A percentile compares a stretch with the other conserved stretches of the same genome.
Evolutionary conservation across 1,139 yeast species (phyloP).

Genomic region (Diutina mesorugosa): DNA sequence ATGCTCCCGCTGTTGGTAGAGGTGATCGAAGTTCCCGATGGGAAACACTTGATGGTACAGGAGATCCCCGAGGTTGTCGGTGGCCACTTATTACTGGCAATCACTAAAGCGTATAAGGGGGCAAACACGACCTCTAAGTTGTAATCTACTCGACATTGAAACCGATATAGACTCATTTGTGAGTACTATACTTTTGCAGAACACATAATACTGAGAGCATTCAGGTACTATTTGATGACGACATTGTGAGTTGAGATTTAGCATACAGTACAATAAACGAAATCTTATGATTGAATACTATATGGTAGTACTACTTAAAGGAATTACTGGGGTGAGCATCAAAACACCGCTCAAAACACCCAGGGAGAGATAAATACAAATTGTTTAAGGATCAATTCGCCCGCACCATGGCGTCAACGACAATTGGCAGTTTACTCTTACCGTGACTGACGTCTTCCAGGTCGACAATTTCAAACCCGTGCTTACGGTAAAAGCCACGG

Average conservation of each 20-base stretch:
- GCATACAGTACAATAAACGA: too few relatives aligned
- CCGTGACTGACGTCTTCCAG: not conserved
- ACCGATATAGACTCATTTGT: too few relatives aligned
- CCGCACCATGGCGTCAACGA: not conserved
- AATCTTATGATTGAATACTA: too few relatives aligned
- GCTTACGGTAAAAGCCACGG: not conserved
- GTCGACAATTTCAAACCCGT: not conserved
- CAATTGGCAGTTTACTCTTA: not conserved
- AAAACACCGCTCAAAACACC: not conserved
- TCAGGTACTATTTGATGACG: too few relatives aligned
- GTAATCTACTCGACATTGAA: too few relatives aligned
- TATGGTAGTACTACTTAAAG: too few relatives aligned
- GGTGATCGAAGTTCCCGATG: not conserved
- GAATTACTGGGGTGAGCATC: too few relatives aligned
- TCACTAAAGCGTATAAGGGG: not conserved
- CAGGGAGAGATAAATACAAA: not conserved
- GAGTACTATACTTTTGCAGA: too few relatives aligned
- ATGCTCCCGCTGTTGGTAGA: not conserved
- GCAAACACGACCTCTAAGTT: not conserved
- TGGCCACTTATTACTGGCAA: not conserved
- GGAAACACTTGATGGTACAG: not conserved
- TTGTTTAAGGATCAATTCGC: too few relatives aligned
- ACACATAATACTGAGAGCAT: too few relatives aligned
- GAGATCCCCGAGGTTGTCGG: not conserved
- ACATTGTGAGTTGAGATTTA: too few relatives aligned